A percentile compares a stretch with the other conserved stretches of the same genome.
phyloP scores from a whole-genome alignment of 1,284 basidiomycete species.

The Rhodotorula mucilaginosa region DNA sequence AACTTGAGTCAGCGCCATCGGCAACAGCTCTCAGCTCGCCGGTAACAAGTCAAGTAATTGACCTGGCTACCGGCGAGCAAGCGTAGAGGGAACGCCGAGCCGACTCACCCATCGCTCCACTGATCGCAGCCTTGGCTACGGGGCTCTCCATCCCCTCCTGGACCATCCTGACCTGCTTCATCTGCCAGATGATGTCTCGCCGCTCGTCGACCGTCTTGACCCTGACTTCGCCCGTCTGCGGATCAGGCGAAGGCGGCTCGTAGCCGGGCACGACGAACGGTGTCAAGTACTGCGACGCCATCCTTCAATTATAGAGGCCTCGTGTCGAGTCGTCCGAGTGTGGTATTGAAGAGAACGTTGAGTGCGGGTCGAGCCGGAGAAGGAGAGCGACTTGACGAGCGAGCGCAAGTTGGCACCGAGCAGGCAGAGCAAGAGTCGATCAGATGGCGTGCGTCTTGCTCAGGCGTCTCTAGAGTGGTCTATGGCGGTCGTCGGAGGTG shows the following conservation, averaged over 20 bases:
- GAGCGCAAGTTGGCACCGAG: neutral
- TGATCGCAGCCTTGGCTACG: constrained; percentile 41
- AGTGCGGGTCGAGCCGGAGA: neutral
- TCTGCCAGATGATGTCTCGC: constrained; percentile 37
- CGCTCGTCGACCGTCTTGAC: constrained; percentile 40
- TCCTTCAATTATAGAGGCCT: neutral
- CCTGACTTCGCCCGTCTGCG: constrained; percentile 23
- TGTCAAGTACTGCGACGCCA: constrained; percentile 19
- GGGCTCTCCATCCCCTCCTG: constrained; percentile 43
- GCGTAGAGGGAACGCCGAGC: neutral
- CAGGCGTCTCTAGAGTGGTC: too few relatives aligned
- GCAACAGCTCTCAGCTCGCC: too few relatives aligned
- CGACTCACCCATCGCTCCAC: constrained; percentile 40
- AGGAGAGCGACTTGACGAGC: neutral
- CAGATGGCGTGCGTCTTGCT: too few relatives aligned
- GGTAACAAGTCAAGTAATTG: too few relatives aligned
- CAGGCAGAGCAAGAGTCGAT: too few relatives aligned
- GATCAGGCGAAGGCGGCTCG: constrained; percentile 35
- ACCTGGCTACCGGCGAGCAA: too few relatives aligned
- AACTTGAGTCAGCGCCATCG: neutral
- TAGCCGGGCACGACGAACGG: constrained; percentile 44
- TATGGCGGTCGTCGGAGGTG: too few relatives aligned
- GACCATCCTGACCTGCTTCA: constrained; percentile 42
- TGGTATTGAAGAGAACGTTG: too few relatives aligned
- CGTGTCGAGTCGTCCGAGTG: neutral